Conservation (phyloP, 2,329 filamentous ascomycete species). For the Lizonia empirigonia region DNA sequence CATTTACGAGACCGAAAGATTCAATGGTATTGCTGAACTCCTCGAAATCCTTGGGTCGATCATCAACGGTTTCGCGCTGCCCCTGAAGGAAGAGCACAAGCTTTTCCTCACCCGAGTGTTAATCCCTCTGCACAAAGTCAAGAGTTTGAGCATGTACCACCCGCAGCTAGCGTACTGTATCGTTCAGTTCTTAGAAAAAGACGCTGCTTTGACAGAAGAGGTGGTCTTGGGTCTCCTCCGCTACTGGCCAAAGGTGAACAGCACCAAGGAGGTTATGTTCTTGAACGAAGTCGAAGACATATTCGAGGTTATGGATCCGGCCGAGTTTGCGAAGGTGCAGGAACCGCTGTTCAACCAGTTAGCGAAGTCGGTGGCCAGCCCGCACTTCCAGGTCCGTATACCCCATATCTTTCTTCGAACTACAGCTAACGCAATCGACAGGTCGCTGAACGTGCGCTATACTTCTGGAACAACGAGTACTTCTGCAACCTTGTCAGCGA, state of each 20-base stretch:
- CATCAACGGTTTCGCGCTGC: slow-evolving; percentile 97
- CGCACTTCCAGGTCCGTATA: slow-evolving; percentile 80
- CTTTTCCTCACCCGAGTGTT: slow-evolving; percentile 93
- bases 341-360: slow-evolving; percentile 97
- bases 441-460: slow-evolving; percentile 93
- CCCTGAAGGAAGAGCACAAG: slow-evolving; percentile 98
- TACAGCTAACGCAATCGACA: slow-evolving; percentile 32
- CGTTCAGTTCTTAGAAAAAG: slow-evolving; percentile 97
- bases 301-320: slow-evolving; percentile 99
- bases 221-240: slow-evolving; percentile 91
- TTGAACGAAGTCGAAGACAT: slow-evolving; percentile 99
- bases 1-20: slow-evolving; percentile 96
- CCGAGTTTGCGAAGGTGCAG: slow-evolving; percentile 97
- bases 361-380: slow-evolving; percentile 96
- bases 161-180: slow-evolving; percentile 98
- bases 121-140: slow-evolving; percentile 95
- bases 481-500: slow-evolving; percentile 99
- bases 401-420: background rate
- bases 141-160: slow-evolving; percentile 99
- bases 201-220: slow-evolving; percentile 95
- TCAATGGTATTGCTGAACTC: slow-evolving; percentile 96
- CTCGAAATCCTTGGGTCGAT: slow-evolving; percentile 97
- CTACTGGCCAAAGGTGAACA: slow-evolving; percentile 99
- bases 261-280: slow-evolving; percentile 99
- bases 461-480: slow-evolving; percentile 99